Evolutionary conservation across 768 basidiomycete genomes (phyloP).

Genomic region (Hemileccinum impolitum): DNA sequence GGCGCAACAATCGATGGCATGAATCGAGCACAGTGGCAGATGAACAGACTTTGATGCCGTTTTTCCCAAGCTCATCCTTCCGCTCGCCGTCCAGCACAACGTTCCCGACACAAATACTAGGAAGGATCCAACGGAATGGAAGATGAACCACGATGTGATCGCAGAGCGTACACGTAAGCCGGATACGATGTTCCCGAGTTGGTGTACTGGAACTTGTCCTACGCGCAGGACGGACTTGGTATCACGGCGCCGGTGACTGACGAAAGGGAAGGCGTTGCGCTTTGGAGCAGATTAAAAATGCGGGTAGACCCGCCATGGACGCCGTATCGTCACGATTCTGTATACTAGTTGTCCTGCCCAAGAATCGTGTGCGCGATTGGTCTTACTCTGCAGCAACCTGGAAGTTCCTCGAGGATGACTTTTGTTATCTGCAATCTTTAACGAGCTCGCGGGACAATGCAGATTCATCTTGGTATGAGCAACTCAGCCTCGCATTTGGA

Average conservation of each 20-base stretch:
- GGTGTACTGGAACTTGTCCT: constrained; percentile 65
- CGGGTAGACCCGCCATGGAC: no score
- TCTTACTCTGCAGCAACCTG: no score
- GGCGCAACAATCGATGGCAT: constrained; percentile 38
- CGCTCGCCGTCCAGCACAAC: constrained; percentile 52
- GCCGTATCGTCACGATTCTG: no score
- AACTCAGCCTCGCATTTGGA: no score
- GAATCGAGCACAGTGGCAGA: constrained; percentile 38
- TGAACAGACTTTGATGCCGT: constrained; percentile 63
- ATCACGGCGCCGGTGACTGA: constrained; percentile 46
- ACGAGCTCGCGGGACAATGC: no score
- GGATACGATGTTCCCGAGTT: constrained; percentile 74
- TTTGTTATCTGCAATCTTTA: no score
- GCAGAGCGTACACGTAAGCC: constrained; percentile 51
- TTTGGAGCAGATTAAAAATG: no score
- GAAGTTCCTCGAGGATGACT: no score
- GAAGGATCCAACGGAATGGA: constrained; percentile 35
- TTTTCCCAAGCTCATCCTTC: constrained; percentile 60
- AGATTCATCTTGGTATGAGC: no score
- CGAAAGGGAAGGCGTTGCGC: constrained; percentile 59
- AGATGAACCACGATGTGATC: constrained; percentile 61
- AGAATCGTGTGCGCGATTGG: no score
- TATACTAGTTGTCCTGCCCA: no score
- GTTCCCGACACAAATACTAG: constrained; percentile 36
- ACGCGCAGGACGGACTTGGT: constrained; percentile 9